These are phyloP conservation scores for Ceratobasidium sp. DNA, from an alignment of 1,284 basidiomycete species.

Conservation along the genomic window DNA sequence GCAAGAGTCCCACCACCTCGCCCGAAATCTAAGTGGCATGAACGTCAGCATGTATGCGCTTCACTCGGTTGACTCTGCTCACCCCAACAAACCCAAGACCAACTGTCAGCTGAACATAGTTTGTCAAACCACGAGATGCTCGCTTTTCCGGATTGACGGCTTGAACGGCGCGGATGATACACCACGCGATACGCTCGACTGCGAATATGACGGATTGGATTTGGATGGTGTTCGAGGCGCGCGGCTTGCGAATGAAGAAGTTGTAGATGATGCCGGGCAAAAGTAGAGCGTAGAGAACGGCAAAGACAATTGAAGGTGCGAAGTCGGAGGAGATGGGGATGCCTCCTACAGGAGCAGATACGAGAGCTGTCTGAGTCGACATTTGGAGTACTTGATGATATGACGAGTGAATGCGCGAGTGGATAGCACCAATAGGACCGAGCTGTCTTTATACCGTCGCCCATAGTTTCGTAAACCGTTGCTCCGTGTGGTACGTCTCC, in stretches of 20 bases:
- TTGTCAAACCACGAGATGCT: background rate
- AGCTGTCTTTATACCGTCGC: background rate
- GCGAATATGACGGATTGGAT: background rate
- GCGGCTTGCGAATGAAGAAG: conserved; percentile 48
- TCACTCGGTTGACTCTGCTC: too few species aligned
- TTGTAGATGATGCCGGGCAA: conserved; percentile 57
- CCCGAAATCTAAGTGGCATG: background rate
- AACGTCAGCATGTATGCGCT: background rate
- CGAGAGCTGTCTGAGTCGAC: background rate
- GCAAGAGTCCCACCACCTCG: background rate
- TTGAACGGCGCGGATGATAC: conserved; percentile 2
- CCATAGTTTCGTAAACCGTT: too few species aligned
- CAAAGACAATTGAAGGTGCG: conserved; percentile 59
- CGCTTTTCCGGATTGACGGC: background rate
- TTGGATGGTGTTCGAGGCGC: conserved; percentile 6
- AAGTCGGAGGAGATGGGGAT: conserved; percentile 55
- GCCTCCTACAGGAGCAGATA: conserved; percentile 58
- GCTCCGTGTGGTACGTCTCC: too few species aligned
- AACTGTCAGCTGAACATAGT: background rate
- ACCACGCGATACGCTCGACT: conserved; percentile 3
- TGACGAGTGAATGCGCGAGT: too few species aligned
- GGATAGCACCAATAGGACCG: background rate
- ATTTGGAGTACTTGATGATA: background rate
- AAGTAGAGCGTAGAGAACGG: conserved; percentile 56
- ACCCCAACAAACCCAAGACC: background rate